Evolutionary conservation across 805 yeast genomes (phyloP).

Genomic region (Kluyveromyces dobzhanskii): DNA sequence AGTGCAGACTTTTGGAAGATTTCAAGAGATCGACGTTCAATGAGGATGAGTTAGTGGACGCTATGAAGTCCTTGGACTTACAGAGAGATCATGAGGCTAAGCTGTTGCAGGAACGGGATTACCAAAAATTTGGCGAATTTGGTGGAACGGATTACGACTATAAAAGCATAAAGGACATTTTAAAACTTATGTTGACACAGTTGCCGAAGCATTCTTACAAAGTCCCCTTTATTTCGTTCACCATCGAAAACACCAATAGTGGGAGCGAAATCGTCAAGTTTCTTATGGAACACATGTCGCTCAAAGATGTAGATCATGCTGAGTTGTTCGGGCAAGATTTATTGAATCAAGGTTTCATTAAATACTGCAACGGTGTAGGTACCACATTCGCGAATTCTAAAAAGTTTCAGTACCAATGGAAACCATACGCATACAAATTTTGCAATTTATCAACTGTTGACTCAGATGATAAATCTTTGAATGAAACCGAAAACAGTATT

Average conservation of each 20-base stretch:
- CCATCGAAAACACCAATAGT: conserved; percentile 25
- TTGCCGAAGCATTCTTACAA: conserved; percentile 48
- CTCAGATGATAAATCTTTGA: background rate
- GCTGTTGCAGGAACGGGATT: conserved; percentile 23
- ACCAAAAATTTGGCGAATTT: conserved; percentile 21
- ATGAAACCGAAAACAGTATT: conserved; percentile 2
- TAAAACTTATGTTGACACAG: conserved; percentile 36
- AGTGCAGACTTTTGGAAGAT: conserved; percentile 67
- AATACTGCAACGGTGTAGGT: conserved; percentile 49
- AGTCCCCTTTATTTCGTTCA: conserved; percentile 47
- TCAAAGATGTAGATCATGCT: conserved; percentile 43
- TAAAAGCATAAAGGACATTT: conserved; percentile 31
- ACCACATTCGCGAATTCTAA: conserved; percentile 69
- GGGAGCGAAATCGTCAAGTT: conserved; percentile 29
- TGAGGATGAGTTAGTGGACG: conserved; percentile 16
- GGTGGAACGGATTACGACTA: conserved; percentile 28
- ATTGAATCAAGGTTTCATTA: conserved; percentile 49
- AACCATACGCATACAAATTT: conserved; percentile 52
- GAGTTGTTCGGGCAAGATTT: conserved; percentile 72
- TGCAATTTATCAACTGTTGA: conserved; percentile 1
- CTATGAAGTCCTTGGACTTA: conserved; percentile 18
- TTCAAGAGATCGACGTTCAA: conserved; percentile 27
- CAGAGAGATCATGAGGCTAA: conserved; percentile 18
- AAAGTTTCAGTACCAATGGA: conserved; percentile 75
- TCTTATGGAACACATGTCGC: conserved; percentile 20